Conservation (phyloP, 108 stramenopile genomes). For the Cylindrotheca closterium region DNA sequence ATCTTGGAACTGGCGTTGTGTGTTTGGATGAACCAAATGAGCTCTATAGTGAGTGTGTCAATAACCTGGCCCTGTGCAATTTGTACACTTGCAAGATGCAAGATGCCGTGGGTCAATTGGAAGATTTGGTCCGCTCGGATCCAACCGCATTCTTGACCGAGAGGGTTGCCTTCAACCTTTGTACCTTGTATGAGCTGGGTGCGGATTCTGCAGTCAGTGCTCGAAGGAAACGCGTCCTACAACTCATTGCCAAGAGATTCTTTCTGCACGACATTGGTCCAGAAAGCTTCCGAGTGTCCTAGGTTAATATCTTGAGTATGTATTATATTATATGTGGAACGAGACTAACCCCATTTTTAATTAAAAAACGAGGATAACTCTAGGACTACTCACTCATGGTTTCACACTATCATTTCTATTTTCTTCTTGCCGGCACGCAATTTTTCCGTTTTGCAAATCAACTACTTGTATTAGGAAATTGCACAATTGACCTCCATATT, state of each 20-base stretch:
- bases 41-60: constrained; percentile 56
- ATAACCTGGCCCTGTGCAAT: constrained; percentile 77
- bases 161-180: constrained; percentile 88
- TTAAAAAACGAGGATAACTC: no score
- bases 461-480: neutral
- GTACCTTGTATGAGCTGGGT: constrained; percentile 91
- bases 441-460: no score
- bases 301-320: constrained; percentile 8
- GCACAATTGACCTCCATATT: constrained; percentile 26
- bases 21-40: constrained; percentile 21
- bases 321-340: no score
- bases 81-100: constrained; percentile 76
- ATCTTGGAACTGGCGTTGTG: constrained; percentile 30
- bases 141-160: constrained; percentile 79
- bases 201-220: constrained; percentile 68
- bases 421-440: no score
- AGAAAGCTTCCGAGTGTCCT: constrained; percentile 66
- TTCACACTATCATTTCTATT: no score
- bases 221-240: constrained; percentile 74
- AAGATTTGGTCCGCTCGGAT: constrained; percentile 76
- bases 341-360: no score
- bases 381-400: no score
- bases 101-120: constrained; percentile 62
- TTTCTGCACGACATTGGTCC: constrained; percentile 86
- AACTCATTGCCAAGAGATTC: constrained; percentile 83